Evolutionary conservation across 2,329 filamentous ascomycete genomes (phyloP).

Genomic region (Diaporthe vexans): DNA sequence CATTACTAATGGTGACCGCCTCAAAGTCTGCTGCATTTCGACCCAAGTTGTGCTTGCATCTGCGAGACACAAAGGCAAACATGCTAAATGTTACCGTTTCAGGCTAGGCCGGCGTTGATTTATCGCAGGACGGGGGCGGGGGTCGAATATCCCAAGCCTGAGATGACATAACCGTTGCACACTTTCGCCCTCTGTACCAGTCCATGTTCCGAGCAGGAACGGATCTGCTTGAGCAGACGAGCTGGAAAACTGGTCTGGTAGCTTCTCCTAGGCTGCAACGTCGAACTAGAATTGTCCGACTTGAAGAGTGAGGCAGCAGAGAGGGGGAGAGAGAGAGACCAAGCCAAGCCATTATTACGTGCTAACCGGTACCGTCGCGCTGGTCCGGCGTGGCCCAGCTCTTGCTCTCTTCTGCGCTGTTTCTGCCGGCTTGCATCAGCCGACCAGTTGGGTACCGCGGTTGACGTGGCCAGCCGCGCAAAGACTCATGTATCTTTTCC

Average conservation of each 20-base stretch:
- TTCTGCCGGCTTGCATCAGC: constrained; percentile 10
- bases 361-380: not conserved
- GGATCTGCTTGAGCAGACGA: not conserved
- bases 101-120: constrained; percentile 18
- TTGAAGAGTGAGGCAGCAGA: not conserved
- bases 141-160: not conserved
- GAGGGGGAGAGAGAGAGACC: not conserved
- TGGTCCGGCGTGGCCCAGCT: not conserved
- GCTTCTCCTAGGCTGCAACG: no score
- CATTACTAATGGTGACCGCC: not conserved
- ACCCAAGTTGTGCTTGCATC: not conserved
- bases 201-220: not conserved
- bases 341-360: not conserved
- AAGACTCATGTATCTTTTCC: not conserved
- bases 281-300: not conserved
- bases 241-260: no score
- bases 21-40: not conserved
- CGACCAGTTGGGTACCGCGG: not conserved
- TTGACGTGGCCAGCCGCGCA: not conserved
- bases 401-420: no score
- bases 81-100: constrained; percentile 17
- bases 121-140: not conserved
- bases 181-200: no score
- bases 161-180: not conserved
- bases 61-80: not conserved